Base-by-base conservation (phyloP, 2,329 filamentous ascomycete genomes). In the Coniochaeta sp. region DNA sequence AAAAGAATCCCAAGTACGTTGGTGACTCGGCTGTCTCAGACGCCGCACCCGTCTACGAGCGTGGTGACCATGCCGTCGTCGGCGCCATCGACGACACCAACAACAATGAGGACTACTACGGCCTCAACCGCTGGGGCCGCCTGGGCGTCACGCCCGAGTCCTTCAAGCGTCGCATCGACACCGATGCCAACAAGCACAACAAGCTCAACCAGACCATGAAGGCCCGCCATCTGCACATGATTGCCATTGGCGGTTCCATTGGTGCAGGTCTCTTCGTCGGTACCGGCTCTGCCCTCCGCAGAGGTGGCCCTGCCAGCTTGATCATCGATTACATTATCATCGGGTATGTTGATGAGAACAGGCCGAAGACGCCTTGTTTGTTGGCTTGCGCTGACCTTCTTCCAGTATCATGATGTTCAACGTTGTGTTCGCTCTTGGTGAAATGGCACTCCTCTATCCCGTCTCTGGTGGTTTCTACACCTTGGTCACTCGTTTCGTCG, bases 401-500 rank as follows among this genome's bases (percentile, higher is more conserved):
- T n/a, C n/a, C n/a, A n/a, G n/a, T 9, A 13, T 42, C 12, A 42
- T 42, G 38, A 42, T 42, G 38, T 42, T 42, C 10, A 42, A 42
- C 20, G 38, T 42, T 3, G 38, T 42, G 3, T 75, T 76, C 55
- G 79, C 81, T 7, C 70, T 84, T 38, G 82, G 81, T 28, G 81
- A 85, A 65, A 68, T 82, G 31, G 78, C 80, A 1, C 79, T 82
- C 10, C 64, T 83, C 59, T 74, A 82, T 16, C 82, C 81, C 3
- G 76, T 84, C n/a, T 82, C 81, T 12, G 81, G 81, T 76, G 77
- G 32, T 84, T 84, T 65, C 81, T 82, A 49, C 71, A 78, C 7
- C 82, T 85, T 63, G 71, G 76, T 50, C 75, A 80, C 58, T 78
- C 81, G 38, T 32, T 75, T 85, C 45, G 76, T 85, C 53, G 82